Percentiles rank a stretch among this genome's conserved stretches.
Conservation (phyloP, 2,329 filamentous ascomycete genomes). For the Chaetomiaceae sp. region DNA sequence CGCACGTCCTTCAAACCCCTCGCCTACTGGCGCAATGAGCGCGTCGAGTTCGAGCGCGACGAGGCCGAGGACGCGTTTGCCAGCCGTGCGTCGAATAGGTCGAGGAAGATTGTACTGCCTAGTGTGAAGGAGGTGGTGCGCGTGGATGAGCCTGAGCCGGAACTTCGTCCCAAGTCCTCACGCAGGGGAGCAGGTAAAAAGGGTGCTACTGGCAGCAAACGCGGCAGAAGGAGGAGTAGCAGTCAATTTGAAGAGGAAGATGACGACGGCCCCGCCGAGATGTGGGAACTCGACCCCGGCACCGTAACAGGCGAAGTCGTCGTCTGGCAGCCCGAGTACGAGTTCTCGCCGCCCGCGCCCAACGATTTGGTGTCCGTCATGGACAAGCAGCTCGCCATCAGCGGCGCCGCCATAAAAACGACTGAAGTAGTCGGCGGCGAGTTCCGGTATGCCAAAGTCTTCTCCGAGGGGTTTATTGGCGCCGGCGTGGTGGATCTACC, state of each 20-base stretch:
- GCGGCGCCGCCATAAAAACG: slow-evolving; percentile 52
- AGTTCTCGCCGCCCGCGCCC: slow-evolving; percentile 48
- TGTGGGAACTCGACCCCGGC: slow-evolving; percentile 68
- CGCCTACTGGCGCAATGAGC: slow-evolving; percentile 83
- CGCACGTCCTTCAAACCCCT: slow-evolving; percentile 74
- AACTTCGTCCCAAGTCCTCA: slow-evolving; percentile 30
- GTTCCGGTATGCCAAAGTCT: slow-evolving; percentile 86
- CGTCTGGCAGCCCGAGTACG: slow-evolving; percentile 58
- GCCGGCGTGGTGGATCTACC: slow-evolving; percentile 87
- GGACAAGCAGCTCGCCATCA: slow-evolving; percentile 54
- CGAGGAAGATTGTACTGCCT: slow-evolving; percentile 54
- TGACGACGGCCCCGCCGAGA: slow-evolving; percentile 40
- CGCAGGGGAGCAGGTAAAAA: slow-evolving; percentile 23
- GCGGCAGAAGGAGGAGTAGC: slow-evolving; percentile 20
- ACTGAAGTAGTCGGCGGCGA: slow-evolving; percentile 59
- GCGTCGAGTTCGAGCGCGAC: slow-evolving; percentile 63
- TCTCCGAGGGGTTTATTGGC: slow-evolving; percentile 80
- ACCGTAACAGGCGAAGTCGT: slow-evolving; percentile 60
- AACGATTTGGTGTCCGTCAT: slow-evolving; percentile 52
- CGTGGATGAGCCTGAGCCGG: slow-evolving; percentile 56
- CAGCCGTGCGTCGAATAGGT: slow-evolving; percentile 31
- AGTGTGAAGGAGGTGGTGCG: slow-evolving; percentile 75
- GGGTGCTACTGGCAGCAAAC: slow-evolving; percentile 9
- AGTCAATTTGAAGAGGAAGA: slow-evolving; percentile 29
- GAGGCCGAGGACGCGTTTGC: slow-evolving; percentile 46